Base-by-base conservation (phyloP, 306 rosid species). In the Prunus persica region DNA sequence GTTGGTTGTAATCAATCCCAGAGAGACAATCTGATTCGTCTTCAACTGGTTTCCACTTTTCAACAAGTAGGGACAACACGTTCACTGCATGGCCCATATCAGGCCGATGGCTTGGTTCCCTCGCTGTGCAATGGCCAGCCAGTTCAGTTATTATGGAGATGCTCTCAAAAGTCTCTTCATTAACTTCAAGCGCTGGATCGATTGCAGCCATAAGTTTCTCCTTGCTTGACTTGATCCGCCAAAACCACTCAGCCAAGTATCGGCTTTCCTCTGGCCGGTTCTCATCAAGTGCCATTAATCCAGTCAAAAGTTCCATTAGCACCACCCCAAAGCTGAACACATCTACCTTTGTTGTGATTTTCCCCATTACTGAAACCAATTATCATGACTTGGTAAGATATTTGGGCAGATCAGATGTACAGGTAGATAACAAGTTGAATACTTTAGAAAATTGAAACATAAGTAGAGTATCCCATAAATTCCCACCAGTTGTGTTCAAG, bases 261-360 rank as follows among this genome's bases (percentile, higher is more conserved):
- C 89, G 88, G 79, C 92, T 93, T 78, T 93, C 98, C 86, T 93
- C 98, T 1, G 94, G 70, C 32, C 94, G 84, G 46, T 84, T 82
- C 84, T 93, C 94, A 16, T 93, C 98, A 24, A 93, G 89, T 1
- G 98, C 96, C 73, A 47, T 84, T 56, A 87, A 81, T 54, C 98
- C 98, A 2, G 94, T 93, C 50, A 93, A 45, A 67, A 93, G 88
- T 63, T 93, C 98, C 90, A 93, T 90, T 63, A 93, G 38, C 47
- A 93, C 94, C 38, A 93, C 93, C 3, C 98, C 98, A 0, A 76
- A 90, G 85, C 96, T 93, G 86, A 90, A 93, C 55, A 90, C 94
- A 79, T 93, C 93, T 41, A 32, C 93, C 80, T 93, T 93, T 18
- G 96, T 93, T 56, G 96, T 93, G 86, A 93, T 89, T 80, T 89